Evolutionary conservation across 1,284 basidiomycete species (phyloP).

Genomic region (Caloboletus firmus): DNA sequence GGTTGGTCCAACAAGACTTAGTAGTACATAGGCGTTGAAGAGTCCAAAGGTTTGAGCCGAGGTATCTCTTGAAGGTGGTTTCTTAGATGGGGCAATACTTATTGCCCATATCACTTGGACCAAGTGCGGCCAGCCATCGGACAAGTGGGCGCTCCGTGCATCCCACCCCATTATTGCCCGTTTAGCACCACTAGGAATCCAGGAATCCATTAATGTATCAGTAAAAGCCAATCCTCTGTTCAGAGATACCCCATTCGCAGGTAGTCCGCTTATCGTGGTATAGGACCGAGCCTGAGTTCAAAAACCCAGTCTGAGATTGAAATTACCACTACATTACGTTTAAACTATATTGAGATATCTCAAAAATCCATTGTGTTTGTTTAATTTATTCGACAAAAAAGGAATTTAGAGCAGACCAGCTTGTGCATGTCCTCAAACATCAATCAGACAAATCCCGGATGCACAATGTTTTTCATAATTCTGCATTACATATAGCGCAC

Average conservation of each 20-base stretch:
- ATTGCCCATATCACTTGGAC: neutral
- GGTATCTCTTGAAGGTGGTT: neutral
- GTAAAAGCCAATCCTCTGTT: neutral
- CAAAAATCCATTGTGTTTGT: too few species aligned
- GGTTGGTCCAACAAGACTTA: neutral
- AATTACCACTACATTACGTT: too few species aligned
- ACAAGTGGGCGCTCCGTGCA: conserved; percentile 9
- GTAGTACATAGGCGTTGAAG: too few species aligned
- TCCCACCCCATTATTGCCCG: neutral
- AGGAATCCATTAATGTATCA: neutral
- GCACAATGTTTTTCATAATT: conserved; percentile 18
- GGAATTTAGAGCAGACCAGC: neutral
- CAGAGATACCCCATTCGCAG: conserved; percentile 21
- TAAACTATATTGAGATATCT: too few species aligned
- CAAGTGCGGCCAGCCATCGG: too few species aligned
- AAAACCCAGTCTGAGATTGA: too few species aligned
- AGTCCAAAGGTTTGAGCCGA: neutral
- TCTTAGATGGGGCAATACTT: neutral
- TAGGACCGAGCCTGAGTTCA: too few species aligned
- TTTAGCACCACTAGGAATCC: neutral
- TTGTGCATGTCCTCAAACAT: neutral
- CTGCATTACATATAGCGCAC: conserved; percentile 26
- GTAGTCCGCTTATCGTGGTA: too few species aligned
- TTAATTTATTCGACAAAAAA: neutral
- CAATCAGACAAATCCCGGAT: neutral